A percentile compares a stretch with the other conserved stretches of the same genome.
Conservation (phyloP, 495 filamentous ascomycete genomes). For the Talaromyces wortmannii region DNA sequence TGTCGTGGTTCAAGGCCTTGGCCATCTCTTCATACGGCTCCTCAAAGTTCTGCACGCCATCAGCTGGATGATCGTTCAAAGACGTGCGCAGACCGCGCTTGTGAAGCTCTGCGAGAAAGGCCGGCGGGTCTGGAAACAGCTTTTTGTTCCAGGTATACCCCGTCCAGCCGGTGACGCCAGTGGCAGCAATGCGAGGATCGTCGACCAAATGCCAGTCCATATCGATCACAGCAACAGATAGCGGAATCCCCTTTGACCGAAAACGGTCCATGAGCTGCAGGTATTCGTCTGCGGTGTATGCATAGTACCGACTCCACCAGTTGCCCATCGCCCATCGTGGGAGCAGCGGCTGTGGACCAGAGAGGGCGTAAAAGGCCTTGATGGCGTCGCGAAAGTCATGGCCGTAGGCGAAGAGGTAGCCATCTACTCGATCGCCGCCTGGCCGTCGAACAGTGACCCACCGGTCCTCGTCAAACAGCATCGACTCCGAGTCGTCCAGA, state of each 20-base stretch:
- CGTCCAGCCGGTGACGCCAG: slow-evolving; percentile 43
- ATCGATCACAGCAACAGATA: slow-evolving; percentile 49
- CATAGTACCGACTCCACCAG: slow-evolving; percentile 57
- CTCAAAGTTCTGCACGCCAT: slow-evolving; percentile 45
- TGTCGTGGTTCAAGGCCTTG: slow-evolving; percentile 34
- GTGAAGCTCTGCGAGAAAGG: slow-evolving; percentile 37
- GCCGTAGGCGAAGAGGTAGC: slow-evolving; percentile 52
- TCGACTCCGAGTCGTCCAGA: slow-evolving; percentile 48
- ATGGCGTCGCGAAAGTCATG: slow-evolving; percentile 47
- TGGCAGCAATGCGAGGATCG: slow-evolving; percentile 23
- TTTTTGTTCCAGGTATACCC: slow-evolving; percentile 54
- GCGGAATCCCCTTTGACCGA: slow-evolving; percentile 34
- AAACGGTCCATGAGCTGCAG: slow-evolving; percentile 45
- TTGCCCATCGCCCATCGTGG: slow-evolving; percentile 54
- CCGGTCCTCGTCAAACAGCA: slow-evolving; percentile 47
- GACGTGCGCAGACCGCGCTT: slow-evolving; percentile 34
- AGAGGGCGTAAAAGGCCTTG: slow-evolving; percentile 46
- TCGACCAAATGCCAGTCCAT: slow-evolving; percentile 57
- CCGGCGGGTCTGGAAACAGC: slow-evolving; percentile 44
- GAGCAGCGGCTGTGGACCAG: slow-evolving; percentile 46
- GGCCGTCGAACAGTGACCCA: slow-evolving; percentile 33
- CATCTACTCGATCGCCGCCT: slow-evolving; percentile 39
- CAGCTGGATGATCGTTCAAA: slow-evolving; percentile 51
- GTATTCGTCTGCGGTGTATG: slow-evolving; percentile 44
- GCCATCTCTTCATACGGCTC: slow-evolving; percentile 47